These are phyloP conservation scores for Aspergillus pseudoviridinutans DNA, from an alignment of 2,329 filamentous ascomycete genomes.

Conservation along the genomic window DNA sequence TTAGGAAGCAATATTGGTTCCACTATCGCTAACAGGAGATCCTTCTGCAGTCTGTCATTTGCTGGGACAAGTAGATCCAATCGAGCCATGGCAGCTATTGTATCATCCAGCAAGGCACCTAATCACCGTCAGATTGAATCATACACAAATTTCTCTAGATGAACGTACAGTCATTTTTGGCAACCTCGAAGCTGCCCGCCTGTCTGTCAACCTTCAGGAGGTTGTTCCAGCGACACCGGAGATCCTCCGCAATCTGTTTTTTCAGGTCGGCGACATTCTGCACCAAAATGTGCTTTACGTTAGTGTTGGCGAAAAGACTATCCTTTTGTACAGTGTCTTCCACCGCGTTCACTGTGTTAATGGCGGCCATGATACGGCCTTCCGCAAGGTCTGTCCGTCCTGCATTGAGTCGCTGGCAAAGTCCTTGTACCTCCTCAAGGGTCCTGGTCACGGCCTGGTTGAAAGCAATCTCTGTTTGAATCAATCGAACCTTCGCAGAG, in stretches of 20 bases:
- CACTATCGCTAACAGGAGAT: constrained; percentile 29
- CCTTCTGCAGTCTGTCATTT: constrained; percentile 30
- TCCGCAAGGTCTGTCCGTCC: constrained; percentile 44
- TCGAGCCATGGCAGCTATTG: constrained; percentile 28
- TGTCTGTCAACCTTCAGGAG: constrained; percentile 61
- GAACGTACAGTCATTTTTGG: constrained; percentile 49
- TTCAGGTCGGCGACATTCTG: constrained; percentile 64
- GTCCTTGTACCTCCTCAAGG: constrained; percentile 49
- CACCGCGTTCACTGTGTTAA: constrained; percentile 47
- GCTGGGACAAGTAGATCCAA: constrained; percentile 29
- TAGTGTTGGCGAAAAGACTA: constrained; percentile 31
- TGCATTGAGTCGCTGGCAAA: constrained; percentile 47
- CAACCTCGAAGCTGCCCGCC: constrained; percentile 54
- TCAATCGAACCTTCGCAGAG: constrained; percentile 50
- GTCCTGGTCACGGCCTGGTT: constrained; percentile 51
- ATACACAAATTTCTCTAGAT: neutral
- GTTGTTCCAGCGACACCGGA: constrained; percentile 67
- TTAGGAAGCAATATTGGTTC: constrained; percentile 30
- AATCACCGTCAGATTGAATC: constrained; percentile 2
- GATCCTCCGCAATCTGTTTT: constrained; percentile 60
- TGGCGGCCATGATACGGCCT: constrained; percentile 44
- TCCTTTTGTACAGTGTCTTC: constrained; percentile 26
- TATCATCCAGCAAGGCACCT: constrained; percentile 25
- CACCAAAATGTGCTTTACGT: constrained; percentile 55
- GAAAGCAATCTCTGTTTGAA: constrained; percentile 58